Evolutionary conservation across 176 grass and related monocot species (phyloP).

Genomic region (Poa pratensis): DNA sequence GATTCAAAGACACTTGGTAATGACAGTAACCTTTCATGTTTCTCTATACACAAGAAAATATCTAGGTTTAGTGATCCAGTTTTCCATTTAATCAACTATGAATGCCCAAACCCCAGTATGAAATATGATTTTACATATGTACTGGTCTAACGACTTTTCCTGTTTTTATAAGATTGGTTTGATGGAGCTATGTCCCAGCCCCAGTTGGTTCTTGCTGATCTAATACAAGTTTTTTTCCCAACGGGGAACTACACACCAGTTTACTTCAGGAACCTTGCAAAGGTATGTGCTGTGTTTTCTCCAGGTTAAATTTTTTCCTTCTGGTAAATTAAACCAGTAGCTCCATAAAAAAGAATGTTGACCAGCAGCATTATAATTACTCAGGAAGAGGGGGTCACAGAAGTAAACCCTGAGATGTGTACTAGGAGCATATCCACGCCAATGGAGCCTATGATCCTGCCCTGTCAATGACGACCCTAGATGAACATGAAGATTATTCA

Average conservation of each 20-base stretch:
- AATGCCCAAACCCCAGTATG: background rate
- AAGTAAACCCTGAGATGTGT: conserved; percentile 66
- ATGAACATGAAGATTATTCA: conserved; percentile 40
- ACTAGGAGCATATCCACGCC: conserved; percentile 63
- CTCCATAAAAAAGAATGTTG: conserved; percentile 25
- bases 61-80: background rate
- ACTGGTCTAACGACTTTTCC: conserved; percentile 27
- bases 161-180: conserved; percentile 73
- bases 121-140: conserved; percentile 12
- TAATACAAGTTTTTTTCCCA: conserved; percentile 88
- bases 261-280: conserved; percentile 92
- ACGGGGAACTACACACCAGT: conserved; percentile 75
- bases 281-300: conserved; percentile 51
- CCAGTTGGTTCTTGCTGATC: conserved; percentile 88
- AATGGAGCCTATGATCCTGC: conserved; percentile 79
- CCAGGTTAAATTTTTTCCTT: background rate
- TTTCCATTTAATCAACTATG: background rate
- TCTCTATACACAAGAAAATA: conserved; percentile 17
- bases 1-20: conserved; percentile 67
- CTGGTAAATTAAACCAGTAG: background rate
- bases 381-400: conserved; percentile 80
- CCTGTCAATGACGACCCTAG: conserved; percentile 68
- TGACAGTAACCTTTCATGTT: conserved; percentile 35
- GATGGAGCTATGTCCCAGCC: conserved; percentile 94
- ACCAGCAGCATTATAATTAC: conserved; percentile 29